phyloP scores from a whole-genome alignment of 345 rosid genomes.

The Corchorus capsularis region DNA sequence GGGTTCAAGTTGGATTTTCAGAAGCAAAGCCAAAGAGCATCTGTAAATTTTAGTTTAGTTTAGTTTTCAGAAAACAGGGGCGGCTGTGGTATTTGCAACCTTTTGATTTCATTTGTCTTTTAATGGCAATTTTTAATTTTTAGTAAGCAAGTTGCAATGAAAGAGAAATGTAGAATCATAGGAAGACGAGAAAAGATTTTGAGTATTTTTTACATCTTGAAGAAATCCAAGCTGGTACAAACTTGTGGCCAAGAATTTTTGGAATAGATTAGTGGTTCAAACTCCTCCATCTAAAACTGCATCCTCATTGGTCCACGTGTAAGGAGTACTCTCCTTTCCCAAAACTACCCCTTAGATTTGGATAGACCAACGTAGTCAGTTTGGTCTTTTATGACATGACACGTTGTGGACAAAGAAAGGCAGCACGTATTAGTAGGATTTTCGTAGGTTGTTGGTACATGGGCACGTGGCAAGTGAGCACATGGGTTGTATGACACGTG shows the following conservation, averaged over 20 bases:
- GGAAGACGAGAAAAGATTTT: background rate
- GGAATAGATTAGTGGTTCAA: conserved; percentile 40
- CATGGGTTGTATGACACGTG: background rate
- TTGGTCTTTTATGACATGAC: background rate
- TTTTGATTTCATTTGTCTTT: background rate
- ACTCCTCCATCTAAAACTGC: conserved; percentile 47
- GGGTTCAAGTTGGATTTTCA: background rate
- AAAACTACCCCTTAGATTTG: background rate
- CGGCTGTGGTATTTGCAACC: conserved; percentile 18
- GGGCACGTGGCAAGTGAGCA: background rate
- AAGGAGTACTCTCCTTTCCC: background rate
- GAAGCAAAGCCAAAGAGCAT: conserved; percentile 12
- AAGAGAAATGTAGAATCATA: background rate
- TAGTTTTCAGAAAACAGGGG: conserved; percentile 8
- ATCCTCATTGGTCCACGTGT: conserved; percentile 33
- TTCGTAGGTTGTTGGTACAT: too few relatives aligned
- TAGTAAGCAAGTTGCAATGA: background rate
- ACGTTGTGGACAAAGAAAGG: background rate
- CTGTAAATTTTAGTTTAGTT: background rate
- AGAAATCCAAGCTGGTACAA: background rate
- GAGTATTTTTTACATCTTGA: background rate
- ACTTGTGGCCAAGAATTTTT: conserved; percentile 46
- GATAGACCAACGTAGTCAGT: too few relatives aligned
- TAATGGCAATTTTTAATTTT: background rate
- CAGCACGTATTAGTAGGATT: too few relatives aligned